Evolutionary conservation across 2,329 filamentous ascomycete species (phyloP), one percentile per base, ranked within the genome.

Genomic region (Purpureocillium lavendulum): DNA sequence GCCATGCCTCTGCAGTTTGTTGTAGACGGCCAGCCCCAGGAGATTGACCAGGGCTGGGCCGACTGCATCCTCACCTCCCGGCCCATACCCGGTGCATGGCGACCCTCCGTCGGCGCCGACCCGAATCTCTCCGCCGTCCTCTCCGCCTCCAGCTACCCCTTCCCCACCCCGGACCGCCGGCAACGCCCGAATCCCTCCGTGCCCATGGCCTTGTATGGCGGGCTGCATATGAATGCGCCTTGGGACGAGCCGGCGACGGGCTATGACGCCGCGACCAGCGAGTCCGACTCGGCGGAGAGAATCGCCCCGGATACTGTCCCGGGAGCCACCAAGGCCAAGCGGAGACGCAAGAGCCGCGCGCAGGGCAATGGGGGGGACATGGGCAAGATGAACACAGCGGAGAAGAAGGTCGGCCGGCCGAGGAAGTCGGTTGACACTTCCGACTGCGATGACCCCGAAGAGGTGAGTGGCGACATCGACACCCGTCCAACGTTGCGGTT

Each of bases 381-480:
- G 24, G 16, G 2, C 7, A 26, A 14, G 8, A 4, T 10, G 12
- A 26, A 10, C 4, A 2, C n/a, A 4, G 26, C 24, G 24, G 34
- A 24, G 4, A 13, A 18, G 34, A 36, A 36, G 34, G 21, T 26
- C 7, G 34, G 34, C 14, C 18, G 34, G 17, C 34, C 34, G 24
- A 24, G 21, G 1, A 36, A 36, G 34, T 13, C 34, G 8, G 24
- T 26, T 3, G 34, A 30, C 6, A 17, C 21, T 14, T 11, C 17
- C 2, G 28, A 33, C 16, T 30, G n/a, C 28, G 24, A 40, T 14
- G 41, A 15, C 14, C 30, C 41, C n/a, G 39, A 40, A 18, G 41
- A 43, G 35, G 41, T 43, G 26, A 37, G 40, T 35, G 11, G 18
- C 18, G n/a, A n/a, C n/a, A n/a, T n/a, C n/a, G n/a, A n/a, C n/a